These are phyloP conservation scores for Phyllosticta capitalensis DNA, from an alignment of 2,329 filamentous ascomycete species.

Conservation along the genomic window DNA sequence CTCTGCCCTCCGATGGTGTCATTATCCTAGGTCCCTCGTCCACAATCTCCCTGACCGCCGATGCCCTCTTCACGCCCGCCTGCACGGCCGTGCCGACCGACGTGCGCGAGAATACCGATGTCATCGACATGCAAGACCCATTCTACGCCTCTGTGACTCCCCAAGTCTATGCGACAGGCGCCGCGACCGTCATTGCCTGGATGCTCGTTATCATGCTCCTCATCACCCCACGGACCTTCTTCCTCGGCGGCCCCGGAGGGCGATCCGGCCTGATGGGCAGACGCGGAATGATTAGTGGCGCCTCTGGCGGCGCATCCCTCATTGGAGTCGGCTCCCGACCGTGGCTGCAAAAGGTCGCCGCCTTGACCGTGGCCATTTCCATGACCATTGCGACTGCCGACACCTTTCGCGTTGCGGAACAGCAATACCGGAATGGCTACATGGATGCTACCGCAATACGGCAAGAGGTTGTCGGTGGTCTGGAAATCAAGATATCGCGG, in stretches of 20 bases:
- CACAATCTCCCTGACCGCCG: slow-evolving; percentile 49
- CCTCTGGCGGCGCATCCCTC: slow-evolving; percentile 50
- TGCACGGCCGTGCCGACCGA: slow-evolving; percentile 31
- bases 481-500: slow-evolving; percentile 80
- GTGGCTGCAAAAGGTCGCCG: slow-evolving; percentile 72
- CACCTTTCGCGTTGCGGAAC: slow-evolving; percentile 74
- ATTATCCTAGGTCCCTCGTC: slow-evolving; percentile 44
- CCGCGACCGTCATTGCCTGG: slow-evolving; percentile 83
- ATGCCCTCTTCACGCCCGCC: slow-evolving; percentile 50
- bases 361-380: slow-evolving; percentile 61
- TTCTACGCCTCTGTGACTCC: slow-evolving; percentile 93
- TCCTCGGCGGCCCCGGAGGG: slow-evolving; percentile 61
- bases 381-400: slow-evolving; percentile 88
- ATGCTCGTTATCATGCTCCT: slow-evolving; percentile 89
- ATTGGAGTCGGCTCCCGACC: slow-evolving; percentile 85
- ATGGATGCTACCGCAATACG: slow-evolving; percentile 73
- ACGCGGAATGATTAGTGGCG: slow-evolving; percentile 76
- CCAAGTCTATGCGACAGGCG: slow-evolving; percentile 84
- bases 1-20: slow-evolving; percentile 50
- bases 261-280: slow-evolving; percentile 67
- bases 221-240: slow-evolving; percentile 88
- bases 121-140: slow-evolving; percentile 60
- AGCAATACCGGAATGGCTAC: slow-evolving; percentile 69
- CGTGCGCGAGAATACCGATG: slow-evolving; percentile 32
- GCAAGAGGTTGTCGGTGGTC: slow-evolving; percentile 67